Percentiles rank a stretch among this genome's conserved stretches.
Conservation (phyloP, 1,139 yeast genomes). For the Saccharomycopsis hybrid region DNA sequence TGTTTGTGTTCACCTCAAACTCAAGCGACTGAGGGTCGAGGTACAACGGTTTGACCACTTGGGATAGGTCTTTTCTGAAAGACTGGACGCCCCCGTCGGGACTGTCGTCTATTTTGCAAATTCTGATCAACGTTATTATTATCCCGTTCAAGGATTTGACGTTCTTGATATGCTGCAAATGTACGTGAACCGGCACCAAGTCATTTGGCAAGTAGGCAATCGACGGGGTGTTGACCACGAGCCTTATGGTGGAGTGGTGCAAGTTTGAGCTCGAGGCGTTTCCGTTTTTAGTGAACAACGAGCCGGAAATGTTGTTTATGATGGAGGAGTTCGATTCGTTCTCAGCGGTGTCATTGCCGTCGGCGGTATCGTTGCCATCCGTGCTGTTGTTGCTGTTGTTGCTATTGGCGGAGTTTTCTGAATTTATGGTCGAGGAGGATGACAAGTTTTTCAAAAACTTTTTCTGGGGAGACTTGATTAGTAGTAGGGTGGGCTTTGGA, state of each 20-base stretch:
- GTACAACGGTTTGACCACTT: slow-evolving; percentile 66
- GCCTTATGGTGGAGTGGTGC: slow-evolving; percentile 36
- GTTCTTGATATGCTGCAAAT: slow-evolving; percentile 62
- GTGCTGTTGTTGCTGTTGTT: slow-evolving; percentile 23
- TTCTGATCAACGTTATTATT: slow-evolving; percentile 72
- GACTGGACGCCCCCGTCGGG: slow-evolving; percentile 51
- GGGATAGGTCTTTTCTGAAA: slow-evolving; percentile 78
- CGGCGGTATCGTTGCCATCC: too few species aligned
- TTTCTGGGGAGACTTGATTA: slow-evolving; percentile 41
- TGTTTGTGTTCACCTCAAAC: slow-evolving; percentile 48
- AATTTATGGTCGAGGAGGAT: slow-evolving; percentile 24
- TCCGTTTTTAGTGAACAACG: slow-evolving; percentile 8
- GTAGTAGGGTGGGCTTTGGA: slow-evolving; percentile 61
- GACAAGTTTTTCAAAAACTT: slow-evolving; percentile 26
- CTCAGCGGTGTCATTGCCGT: slow-evolving; percentile 7
- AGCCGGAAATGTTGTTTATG: slow-evolving; percentile 8
- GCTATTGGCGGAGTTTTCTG: slow-evolving; percentile 15
- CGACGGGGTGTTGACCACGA: slow-evolving; percentile 53
- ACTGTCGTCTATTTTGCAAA: slow-evolving; percentile 56
- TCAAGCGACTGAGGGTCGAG: slow-evolving; percentile 61
- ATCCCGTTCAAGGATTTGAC: slow-evolving; percentile 71
- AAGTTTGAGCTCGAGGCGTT: slow-evolving; percentile 16
- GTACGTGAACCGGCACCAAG: slow-evolving; percentile 60
- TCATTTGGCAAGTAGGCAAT: slow-evolving; percentile 80
- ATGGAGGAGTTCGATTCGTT: slow-evolving; percentile 21